phyloP scores from a whole-genome alignment of 108 stramenopile genomes.

The Cyclotella cryptica region DNA sequence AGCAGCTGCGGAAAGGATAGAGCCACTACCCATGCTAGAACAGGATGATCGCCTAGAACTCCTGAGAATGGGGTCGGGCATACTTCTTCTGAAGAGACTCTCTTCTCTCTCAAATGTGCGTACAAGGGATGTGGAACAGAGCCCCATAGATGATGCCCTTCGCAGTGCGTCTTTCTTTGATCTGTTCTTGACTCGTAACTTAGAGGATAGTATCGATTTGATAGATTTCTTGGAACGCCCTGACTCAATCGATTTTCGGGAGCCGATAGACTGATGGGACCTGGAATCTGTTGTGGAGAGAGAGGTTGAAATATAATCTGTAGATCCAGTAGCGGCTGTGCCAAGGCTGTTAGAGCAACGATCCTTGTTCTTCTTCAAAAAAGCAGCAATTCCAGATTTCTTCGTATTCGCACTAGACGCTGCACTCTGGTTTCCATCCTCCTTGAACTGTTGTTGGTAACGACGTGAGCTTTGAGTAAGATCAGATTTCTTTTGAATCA shows the following conservation, averaged over 20 bases:
- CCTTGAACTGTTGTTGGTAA: neutral
- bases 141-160: no score
- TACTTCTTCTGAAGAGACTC: neutral
- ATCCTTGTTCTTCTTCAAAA: neutral
- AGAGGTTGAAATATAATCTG: neutral
- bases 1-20: conserved; percentile 1
- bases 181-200: neutral
- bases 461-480: neutral
- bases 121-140: neutral
- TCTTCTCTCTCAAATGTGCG: neutral
- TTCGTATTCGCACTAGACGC: neutral
- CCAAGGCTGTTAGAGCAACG: neutral
- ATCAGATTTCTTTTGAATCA: neutral
- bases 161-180: neutral
- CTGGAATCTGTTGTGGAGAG: neutral
- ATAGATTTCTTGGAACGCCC: conserved; percentile 12
- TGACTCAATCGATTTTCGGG: neutral
- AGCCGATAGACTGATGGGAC: neutral
- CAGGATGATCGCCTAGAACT: neutral
- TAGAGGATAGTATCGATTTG: neutral
- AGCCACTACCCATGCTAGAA: neutral
- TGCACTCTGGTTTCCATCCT: neutral
- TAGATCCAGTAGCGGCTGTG: neutral
- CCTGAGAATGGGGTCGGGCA: neutral
- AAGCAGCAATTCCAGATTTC: conserved; percentile 1